Evolutionary conservation across 108 stramenopile species (phyloP), one percentile per base, ranked within the genome.

Genomic region (Skeletonema potamos): DNA sequence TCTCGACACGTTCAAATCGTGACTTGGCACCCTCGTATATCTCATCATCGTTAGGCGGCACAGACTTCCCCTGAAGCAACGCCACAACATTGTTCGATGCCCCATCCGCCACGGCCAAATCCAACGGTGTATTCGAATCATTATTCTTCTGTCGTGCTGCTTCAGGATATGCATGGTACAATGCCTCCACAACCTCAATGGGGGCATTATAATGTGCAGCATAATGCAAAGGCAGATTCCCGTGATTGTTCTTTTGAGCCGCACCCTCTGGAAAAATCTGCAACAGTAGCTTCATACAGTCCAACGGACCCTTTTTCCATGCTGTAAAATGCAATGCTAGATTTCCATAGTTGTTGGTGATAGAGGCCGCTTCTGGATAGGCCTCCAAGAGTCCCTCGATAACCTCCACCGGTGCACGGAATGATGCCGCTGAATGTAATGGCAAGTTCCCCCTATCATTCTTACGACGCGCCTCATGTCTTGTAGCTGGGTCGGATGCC

Each of bases 331-430:
- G 80, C 64, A 85, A 70, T 27, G 93, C 89, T 9, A 94, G 81
- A 51, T 94, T 94, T 13, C 93, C 93, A 67, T 92, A 92, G 63
- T 92, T 92, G 85, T 94, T 94, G 29, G 93, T 92, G 32, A 88
- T 82, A 43, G 83, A 81, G 24, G 93, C 93, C 26, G 91, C 93
- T 59, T 92, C 91, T 12, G 91, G 93, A 60, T 92, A 92, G 7
- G 93, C 91, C 72, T 92, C 88, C 41, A 94, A 66, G 6, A 94
- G 82, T 22, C 89, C 85, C 82, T 94, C 93, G 33, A 86, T 77
- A 26, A 93, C 92, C 65, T 93, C 92, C 3, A 91, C 71, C 1
- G 64, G 92, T 81, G 76, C 90, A 85, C 59, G 84, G 85, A 76
- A 93, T 90, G 48, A 87, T 88, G 91, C 90, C 5, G 93, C 93